phyloP scores from a whole-genome alignment of 768 basidiomycete species.

The Boletus rubroflammeus region DNA sequence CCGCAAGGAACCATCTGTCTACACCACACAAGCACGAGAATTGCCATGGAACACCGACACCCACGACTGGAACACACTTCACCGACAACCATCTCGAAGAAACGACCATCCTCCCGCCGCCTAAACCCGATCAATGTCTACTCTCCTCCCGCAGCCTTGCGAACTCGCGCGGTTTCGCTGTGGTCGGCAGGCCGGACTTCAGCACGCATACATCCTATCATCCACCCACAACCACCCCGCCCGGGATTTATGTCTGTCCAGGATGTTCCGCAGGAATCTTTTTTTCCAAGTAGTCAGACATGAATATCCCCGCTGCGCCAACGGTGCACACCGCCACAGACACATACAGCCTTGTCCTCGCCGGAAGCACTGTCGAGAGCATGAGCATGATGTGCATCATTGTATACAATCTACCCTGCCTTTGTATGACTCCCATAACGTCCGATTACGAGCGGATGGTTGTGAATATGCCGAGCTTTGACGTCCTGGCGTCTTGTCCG shows the following conservation, averaged over 20 bases:
- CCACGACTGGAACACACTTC: slow-evolving; percentile 13
- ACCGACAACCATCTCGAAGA: slow-evolving; percentile 20
- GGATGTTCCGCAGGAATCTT: slow-evolving; percentile 26
- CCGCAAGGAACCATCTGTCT: neutral
- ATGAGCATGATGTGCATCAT: slow-evolving; percentile 10
- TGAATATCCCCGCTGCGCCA: slow-evolving; percentile 43
- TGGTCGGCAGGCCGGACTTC: slow-evolving; percentile 15
- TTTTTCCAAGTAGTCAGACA: slow-evolving; percentile 52
- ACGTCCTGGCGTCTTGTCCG: neutral
- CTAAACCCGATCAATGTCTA: neutral
- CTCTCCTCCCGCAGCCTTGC: neutral
- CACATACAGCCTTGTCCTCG: slow-evolving; percentile 49
- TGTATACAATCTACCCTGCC: slow-evolving; percentile 25
- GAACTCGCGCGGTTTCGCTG: neutral
- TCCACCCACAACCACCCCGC: neutral
- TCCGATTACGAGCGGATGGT: slow-evolving; percentile 13
- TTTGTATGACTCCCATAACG: slow-evolving; percentile 45
- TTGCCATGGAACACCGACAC: slow-evolving; percentile 25
- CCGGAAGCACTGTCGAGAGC: slow-evolving; percentile 44
- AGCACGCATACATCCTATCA: slow-evolving; percentile 4
- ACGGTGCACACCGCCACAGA: slow-evolving; percentile 47
- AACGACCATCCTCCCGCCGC: slow-evolving; percentile 8
- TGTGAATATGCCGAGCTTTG: slow-evolving; percentile 4
- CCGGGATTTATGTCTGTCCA: neutral
- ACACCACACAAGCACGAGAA: slow-evolving; percentile 14